phyloP scores from a whole-genome alignment of 495 filamentous ascomycete genomes.

The Xylaria nigripes region DNA sequence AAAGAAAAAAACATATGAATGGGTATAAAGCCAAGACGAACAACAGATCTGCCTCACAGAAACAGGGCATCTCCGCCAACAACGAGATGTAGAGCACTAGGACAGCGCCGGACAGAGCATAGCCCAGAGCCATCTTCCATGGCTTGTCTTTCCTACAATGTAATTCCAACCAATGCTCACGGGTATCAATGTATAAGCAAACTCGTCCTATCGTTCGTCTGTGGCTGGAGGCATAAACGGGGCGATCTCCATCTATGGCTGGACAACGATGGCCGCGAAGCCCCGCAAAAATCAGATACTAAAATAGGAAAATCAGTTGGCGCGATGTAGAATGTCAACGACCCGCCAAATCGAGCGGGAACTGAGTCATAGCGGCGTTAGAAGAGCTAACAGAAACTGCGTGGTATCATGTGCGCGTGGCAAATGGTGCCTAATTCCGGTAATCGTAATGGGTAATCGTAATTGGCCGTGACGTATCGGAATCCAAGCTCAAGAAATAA shows the following conservation, averaged over 20 bases:
- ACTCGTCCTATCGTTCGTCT: neutral
- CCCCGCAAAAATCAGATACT: neutral
- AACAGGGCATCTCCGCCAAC: constrained; percentile 4
- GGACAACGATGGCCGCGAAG: constrained; percentile 1
- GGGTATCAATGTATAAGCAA: neutral
- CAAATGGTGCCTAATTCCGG: constrained; percentile 13
- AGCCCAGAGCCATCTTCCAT: neutral
- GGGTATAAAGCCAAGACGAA: constrained; percentile 11
- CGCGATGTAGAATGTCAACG: neutral
- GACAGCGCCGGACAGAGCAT: neutral
- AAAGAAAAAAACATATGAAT: constrained; percentile 4
- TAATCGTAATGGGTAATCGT: neutral
- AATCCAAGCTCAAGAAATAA: neutral
- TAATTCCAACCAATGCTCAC: constrained; percentile 4
- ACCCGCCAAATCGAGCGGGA: neutral
- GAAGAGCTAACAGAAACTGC: constrained; percentile 11
- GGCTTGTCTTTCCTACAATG: neutral
- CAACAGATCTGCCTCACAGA: constrained; percentile 8
- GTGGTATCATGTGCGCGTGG: constrained; percentile 25
- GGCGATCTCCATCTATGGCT: constrained; percentile 8
- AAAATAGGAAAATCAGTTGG: constrained; percentile 5
- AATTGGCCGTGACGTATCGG: neutral
- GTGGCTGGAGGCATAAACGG: neutral
- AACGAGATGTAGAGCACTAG: neutral
- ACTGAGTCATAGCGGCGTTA: neutral